A percentile compares a stretch with the other conserved stretches of the same genome.
Evolutionary conservation across 2,329 filamentous ascomycete genomes (phyloP).

Genomic region (Cladosporium sp.): DNA sequence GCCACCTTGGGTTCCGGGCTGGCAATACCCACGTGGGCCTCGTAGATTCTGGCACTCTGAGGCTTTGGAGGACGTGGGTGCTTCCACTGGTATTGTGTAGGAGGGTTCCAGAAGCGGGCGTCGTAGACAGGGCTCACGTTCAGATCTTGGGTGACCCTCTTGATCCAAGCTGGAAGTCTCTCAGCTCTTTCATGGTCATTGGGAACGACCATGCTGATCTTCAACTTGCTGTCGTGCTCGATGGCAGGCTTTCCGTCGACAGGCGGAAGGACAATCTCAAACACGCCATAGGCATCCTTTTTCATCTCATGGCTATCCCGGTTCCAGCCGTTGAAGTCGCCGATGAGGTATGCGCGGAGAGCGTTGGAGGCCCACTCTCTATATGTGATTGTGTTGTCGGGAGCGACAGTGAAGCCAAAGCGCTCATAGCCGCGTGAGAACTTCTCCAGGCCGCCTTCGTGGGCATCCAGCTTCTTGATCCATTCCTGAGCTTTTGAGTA

Average conservation of each 20-base stretch:
- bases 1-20: constrained; percentile 83
- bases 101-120: constrained; percentile 95
- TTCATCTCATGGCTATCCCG: constrained; percentile 79
- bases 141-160: constrained; percentile 90
- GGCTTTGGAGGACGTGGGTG: constrained; percentile 78
- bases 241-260: constrained; percentile 74
- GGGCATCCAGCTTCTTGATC: constrained; percentile 76
- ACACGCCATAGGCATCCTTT: constrained; percentile 79
- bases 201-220: constrained; percentile 78
- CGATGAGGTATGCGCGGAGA: constrained; percentile 75
- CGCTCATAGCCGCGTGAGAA: constrained; percentile 84
- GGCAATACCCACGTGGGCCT: constrained; percentile 97
- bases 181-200: constrained; percentile 72
- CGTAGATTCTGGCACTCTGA: constrained; percentile 82
- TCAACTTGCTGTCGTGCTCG: constrained; percentile 90
- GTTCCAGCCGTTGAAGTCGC: constrained; percentile 96
- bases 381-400: constrained; percentile 81
- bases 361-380: constrained; percentile 96
- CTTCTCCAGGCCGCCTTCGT: constrained; percentile 84
- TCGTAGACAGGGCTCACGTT: constrained; percentile 88
- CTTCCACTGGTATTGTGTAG: constrained; percentile 81
- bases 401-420: constrained; percentile 77
- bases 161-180: constrained; percentile 93
- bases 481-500: constrained; percentile 77
- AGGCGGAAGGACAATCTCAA: constrained; percentile 74